Evolutionary conservation across 345 rosid genomes (phyloP).

Genomic region (Eucalyptus melliodora): DNA sequence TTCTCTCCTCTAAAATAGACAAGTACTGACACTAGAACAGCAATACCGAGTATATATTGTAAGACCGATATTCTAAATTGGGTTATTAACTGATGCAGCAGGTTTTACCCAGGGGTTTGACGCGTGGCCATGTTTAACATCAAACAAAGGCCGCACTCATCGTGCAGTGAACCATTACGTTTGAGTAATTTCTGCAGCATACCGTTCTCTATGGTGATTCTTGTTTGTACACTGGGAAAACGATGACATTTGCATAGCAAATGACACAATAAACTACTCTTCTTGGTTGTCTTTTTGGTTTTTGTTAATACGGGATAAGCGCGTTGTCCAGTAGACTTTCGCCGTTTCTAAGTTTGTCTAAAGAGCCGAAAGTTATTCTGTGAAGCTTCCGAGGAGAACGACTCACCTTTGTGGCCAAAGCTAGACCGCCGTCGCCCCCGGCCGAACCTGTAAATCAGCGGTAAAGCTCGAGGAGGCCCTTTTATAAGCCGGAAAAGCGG

Average conservation of each 20-base stretch:
- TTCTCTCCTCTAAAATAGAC: no score
- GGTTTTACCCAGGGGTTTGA: not conserved
- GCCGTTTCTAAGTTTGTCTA: not conserved
- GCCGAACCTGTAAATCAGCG: not conserved
- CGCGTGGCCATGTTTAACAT: not conserved
- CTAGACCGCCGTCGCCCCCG: not conserved
- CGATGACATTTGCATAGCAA: not conserved
- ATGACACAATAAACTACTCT: not conserved
- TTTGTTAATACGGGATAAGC: not conserved
- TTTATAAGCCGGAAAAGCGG: fast-evolving
- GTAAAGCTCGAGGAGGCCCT: not conserved
- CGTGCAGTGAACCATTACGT: not conserved
- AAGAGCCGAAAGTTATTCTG: not conserved
- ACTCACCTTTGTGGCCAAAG: not conserved
- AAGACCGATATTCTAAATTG: not conserved
- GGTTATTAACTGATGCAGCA: not conserved
- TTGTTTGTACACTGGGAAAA: not conserved
- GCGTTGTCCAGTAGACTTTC: not conserved
- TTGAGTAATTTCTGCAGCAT: not conserved
- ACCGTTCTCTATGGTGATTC: not conserved
- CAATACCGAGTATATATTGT: not conserved
- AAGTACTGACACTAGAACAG: not conserved
- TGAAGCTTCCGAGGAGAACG: not conserved
- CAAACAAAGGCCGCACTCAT: not conserved
- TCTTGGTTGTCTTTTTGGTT: not conserved